A percentile compares a stretch with the other conserved stretches of the same genome.
phyloP scores from a whole-genome alignment of 345 rosid genomes.

The Citrus hindsii region DNA sequence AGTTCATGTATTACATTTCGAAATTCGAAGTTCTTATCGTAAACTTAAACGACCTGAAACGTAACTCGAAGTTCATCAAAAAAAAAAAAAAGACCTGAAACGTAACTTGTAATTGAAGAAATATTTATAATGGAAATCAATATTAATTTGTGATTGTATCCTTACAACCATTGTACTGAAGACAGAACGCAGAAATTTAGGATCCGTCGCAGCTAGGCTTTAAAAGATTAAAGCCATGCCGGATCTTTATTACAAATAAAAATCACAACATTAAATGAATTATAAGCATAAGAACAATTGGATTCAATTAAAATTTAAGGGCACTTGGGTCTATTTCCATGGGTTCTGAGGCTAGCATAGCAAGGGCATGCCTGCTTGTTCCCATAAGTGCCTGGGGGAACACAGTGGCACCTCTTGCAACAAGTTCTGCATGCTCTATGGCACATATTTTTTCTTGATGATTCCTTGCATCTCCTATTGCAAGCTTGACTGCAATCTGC shows the following conservation, averaged over 20 bases:
- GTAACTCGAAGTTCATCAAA: no score
- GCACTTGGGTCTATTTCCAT: constrained; percentile 44
- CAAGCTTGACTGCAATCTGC: constrained; percentile 44
- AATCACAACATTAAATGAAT: neutral
- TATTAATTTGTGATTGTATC: no score
- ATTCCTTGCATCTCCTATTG: constrained; percentile 39
- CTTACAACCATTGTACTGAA: no score
- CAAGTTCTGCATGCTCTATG: constrained; percentile 54
- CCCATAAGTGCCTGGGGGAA: constrained; percentile 58
- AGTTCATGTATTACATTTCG: no score
- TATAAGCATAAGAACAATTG: neutral
- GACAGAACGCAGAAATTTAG: no score
- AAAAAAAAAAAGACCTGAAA: no score
- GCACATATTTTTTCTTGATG: constrained; percentile 48
- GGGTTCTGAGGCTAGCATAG: constrained; percentile 43
- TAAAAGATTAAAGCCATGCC: no score
- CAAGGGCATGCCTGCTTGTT: constrained; percentile 47
- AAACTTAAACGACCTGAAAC: no score
- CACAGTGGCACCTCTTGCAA: constrained; percentile 54
- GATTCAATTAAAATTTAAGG: constrained; percentile 15
- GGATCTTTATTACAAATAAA: neutral
- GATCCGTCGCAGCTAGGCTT: no score
- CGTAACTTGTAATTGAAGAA: no score
- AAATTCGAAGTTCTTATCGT: no score
- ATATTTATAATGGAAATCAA: no score